phyloP scores from a whole-genome alignment of 2,329 filamentous ascomycete species.

The Penicillium aurantiogriseum region DNA sequence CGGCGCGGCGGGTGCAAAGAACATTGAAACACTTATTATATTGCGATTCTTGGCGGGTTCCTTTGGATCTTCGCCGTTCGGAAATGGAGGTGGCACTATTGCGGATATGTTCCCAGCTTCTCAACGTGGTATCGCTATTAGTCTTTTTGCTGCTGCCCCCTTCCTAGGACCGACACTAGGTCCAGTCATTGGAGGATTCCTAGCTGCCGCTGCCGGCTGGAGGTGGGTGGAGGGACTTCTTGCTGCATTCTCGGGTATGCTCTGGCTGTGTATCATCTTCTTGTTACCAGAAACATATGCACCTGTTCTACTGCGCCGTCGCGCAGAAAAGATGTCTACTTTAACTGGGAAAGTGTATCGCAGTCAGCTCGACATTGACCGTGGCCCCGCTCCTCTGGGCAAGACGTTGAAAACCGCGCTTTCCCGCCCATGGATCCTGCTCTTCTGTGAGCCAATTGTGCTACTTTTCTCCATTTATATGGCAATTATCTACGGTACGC shows the following conservation, averaged over 20 bases:
- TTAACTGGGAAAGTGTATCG: conserved; percentile 28
- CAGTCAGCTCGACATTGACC: conserved; percentile 28
- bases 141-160: conserved; percentile 64
- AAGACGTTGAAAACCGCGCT: conserved; percentile 26
- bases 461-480: conserved; percentile 31
- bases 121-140: conserved; percentile 56
- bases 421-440: conserved; percentile 30
- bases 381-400: conserved; percentile 20
- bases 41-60: conserved; percentile 64
- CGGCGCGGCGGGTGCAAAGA: conserved; percentile 55
- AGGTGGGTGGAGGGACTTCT: conserved; percentile 33
- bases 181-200: conserved; percentile 32
- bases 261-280: conserved; percentile 26
- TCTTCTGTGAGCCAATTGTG: conserved; percentile 33
- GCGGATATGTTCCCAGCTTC: conserved; percentile 57
- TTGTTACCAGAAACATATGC: conserved; percentile 33
- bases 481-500: conserved; percentile 31
- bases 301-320: conserved; percentile 31
- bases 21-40: conserved; percentile 58
- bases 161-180: conserved; percentile 52
- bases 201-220: conserved; percentile 31
- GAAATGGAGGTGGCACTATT: conserved; percentile 46
- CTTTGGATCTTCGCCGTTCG: conserved; percentile 58
- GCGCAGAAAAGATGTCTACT: conserved; percentile 27
- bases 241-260: conserved; percentile 27